Evolutionary conservation across 2,329 filamentous ascomycete species (phyloP), one percentile per base, ranked within the genome.

Genomic region (Chrysosporium queenslandicum): DNA sequence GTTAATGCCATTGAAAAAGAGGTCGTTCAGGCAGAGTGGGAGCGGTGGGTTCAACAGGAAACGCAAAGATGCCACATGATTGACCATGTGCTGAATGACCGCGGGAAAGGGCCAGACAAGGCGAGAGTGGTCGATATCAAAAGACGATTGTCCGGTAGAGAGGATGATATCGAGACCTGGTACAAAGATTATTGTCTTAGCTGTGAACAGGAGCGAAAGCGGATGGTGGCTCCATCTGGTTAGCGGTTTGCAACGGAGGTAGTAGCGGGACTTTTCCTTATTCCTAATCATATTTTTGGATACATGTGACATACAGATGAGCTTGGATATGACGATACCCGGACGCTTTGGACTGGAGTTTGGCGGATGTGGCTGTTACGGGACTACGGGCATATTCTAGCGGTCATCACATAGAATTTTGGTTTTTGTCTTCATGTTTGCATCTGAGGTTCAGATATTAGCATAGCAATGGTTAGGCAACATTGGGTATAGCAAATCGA

Each of bases 1-100:
- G 83, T 97, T 55, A 96, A 97, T 68, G 84, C 79, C 53, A 82
- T 97, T 25, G 92, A 97, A 73, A 78, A 79, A 54, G 89, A 96
- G 67, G 83, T 95, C 66, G 69, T 97, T 50, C 79, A 82, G 62
- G 85, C 85, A 0, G 91, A 96, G 67, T 98, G 89, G 84, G 90
- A 95, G 71, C 86, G 87, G 58, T 98, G 91, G 90, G 77, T 97
- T 27, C 69, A 79, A 2, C 84, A 87, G 59, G 92, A 98, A 71
- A 83, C 82, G 58, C 69, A 75, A 30, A 79, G 86, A 46, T 98
- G 92, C 66, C 80, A 80, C 53, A 79, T 85, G 63, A 67, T 81
- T 6, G 74, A 76, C 37, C 65, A 63, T 12, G 68, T 81, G 59
- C 63, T 79, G 9, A 60, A 62, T 21, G 55, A 60, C 16, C 61